Conservation (phyloP, 78 protist species). For the Bodo saltans region DNA sequence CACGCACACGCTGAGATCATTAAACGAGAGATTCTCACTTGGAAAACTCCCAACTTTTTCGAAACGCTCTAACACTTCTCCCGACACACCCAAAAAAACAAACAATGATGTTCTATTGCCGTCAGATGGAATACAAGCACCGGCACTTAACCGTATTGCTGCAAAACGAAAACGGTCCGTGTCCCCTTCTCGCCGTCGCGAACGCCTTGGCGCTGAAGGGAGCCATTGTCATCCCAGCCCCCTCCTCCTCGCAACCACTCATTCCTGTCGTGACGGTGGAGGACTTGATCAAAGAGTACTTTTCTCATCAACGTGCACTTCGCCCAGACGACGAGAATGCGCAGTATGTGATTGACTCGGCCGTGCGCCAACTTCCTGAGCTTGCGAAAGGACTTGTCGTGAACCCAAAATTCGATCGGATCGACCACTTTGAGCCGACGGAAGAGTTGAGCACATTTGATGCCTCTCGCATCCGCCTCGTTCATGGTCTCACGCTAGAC, state of each 20-base stretch:
- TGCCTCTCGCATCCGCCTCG: background rate
- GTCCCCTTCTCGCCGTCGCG: background rate
- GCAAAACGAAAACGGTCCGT: background rate
- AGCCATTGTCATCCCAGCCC: background rate
- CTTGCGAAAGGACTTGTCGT: background rate
- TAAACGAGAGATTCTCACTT: too few relatives aligned
- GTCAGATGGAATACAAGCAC: too few relatives aligned
- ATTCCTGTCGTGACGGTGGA: too few relatives aligned
- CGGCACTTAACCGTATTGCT: too few relatives aligned
- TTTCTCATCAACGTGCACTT: too few relatives aligned
- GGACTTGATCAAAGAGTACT: background rate
- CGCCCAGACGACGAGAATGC: background rate
- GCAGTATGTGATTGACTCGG: background rate
- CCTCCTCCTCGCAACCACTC: background rate
- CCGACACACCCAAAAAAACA: too few relatives aligned
- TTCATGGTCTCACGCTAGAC: background rate
- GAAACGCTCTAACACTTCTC: too few relatives aligned
- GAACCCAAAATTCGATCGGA: background rate
- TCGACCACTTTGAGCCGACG: background rate
- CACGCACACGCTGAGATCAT: too few relatives aligned
- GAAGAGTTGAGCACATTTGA: background rate
- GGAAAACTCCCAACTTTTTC: too few relatives aligned
- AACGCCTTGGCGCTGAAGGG: background rate
- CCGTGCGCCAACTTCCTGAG: background rate
- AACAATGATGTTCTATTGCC: too few relatives aligned